Base-by-base conservation (phyloP, 805 yeast species). In the Nakazawaea siamensis region DNA sequence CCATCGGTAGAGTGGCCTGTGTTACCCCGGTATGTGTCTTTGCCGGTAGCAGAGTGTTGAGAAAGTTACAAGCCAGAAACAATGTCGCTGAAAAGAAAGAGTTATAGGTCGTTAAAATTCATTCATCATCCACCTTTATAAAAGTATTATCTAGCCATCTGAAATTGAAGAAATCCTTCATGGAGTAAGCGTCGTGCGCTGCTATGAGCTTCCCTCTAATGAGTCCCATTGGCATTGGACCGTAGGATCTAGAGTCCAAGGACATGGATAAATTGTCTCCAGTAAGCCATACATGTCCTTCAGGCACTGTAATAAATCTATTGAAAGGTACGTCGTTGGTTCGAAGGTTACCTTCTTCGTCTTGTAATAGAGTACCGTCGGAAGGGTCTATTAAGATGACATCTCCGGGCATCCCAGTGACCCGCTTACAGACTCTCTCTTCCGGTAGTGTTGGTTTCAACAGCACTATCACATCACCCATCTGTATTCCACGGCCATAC, bases 331-430 rank as follows among this genome's bases (percentile, higher is more conserved):
- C 31, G 55, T 54, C 2, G 45, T 27, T 2, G 56, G 47, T 6
- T 52, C 43, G 17, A 24, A 24, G 3, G 31, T 15, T 4, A 24
- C 28, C 16, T 18, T 28, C 10, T 16, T 27, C 13, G 23, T 18
- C 10, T 18, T n/a, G 15, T 6, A 68, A 58, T 21, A 72, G 45
- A 6, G 76, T 62, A 13, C 72, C 60, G 38, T 70, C 64, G 28
- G 86, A 73, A 10, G 97, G 97, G 52, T 92, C 97, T 3, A 83
- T 66, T 35, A 80, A 54, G 3, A 92, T 73, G 13, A 78, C 51
- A 60, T 90, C 97, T 1, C 97, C 97, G 0, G 97, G 94, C 94
- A 90, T 80, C 0, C 97, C 98, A 0, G 95, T 80, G 16, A 92
- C 78, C 37, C 99, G 66, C 50, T 92, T 92, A 51, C 98, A 92